phyloP scores from a whole-genome alignment of 768 basidiomycete genomes.

The Boletus vermiculosoides region DNA sequence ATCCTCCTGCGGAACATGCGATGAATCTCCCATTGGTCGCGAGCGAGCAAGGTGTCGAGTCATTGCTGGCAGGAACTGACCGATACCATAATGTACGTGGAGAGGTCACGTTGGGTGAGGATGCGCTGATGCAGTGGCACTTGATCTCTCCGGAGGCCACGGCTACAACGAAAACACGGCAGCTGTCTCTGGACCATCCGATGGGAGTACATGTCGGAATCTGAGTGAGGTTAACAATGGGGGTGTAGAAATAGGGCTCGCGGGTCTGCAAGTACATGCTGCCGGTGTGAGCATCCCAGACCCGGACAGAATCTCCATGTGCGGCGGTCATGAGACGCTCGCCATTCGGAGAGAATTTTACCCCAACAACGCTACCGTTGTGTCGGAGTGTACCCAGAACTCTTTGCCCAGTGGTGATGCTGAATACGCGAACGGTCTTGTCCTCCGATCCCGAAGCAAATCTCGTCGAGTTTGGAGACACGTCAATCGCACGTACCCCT shows the following conservation, averaged over 20 bases:
- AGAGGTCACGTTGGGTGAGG: rapidly evolving
- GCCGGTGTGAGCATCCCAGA: slow-evolving; percentile 5
- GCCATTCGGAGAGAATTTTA: slow-evolving; percentile 8
- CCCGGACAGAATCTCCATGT: not conserved
- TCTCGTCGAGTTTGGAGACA: slow-evolving; percentile 12
- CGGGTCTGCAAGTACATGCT: not conserved
- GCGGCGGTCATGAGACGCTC: not conserved
- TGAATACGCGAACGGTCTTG: slow-evolving; percentile 3
- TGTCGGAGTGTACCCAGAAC: slow-evolving; percentile 5
- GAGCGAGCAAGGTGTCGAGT: not conserved
- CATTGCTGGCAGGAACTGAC: not conserved
- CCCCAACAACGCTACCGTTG: not conserved
- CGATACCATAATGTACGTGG: not conserved
- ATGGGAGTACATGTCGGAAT: not conserved
- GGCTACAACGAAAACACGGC: not conserved
- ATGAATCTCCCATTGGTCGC: not conserved
- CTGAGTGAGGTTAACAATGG: not conserved
- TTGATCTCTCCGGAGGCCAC: too few species aligned
- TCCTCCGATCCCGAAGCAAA: slow-evolving; percentile 11
- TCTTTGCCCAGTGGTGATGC: slow-evolving; percentile 2
- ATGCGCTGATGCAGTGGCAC: too few species aligned
- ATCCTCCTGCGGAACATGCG: not conserved
- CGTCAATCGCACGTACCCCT: slow-evolving; percentile 5
- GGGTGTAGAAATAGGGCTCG: too few species aligned
- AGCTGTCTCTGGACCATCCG: not conserved